These are phyloP conservation scores for Neospora caninum DNA, from an alignment of 169 alveolate species.

Conservation along the genomic window DNA sequence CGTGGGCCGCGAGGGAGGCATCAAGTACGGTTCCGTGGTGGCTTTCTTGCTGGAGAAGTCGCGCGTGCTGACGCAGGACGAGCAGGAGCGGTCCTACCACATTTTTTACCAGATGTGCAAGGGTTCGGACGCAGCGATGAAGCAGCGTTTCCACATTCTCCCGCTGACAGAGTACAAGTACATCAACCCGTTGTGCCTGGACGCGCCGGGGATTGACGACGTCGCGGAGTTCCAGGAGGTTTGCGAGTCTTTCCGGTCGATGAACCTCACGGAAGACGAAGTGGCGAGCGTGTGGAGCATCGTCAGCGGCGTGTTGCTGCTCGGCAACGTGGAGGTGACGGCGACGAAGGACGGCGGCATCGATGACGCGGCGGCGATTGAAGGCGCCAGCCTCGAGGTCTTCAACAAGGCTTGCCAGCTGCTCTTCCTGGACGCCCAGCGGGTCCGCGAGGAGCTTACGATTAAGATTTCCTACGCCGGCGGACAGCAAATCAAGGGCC, in stretches of 20 bases:
- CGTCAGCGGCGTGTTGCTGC: conserved; percentile 86
- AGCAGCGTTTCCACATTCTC: conserved; percentile 77
- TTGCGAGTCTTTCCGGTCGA: conserved; percentile 87
- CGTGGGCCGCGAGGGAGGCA: conserved; percentile 75
- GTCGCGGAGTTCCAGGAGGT: conserved; percentile 92
- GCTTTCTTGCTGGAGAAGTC: conserved; percentile 88
- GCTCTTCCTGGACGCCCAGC: conserved; percentile 81
- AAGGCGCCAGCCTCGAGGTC: conserved; percentile 72
- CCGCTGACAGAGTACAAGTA: conserved; percentile 80
- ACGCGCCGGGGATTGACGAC: conserved; percentile 94
- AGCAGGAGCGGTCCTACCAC: conserved; percentile 96
- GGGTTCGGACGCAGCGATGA: conserved; percentile 88
- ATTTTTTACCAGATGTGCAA: conserved; percentile 94
- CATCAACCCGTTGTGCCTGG: conserved; percentile 89
- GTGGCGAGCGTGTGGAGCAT: conserved; percentile 87
- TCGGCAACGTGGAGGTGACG: conserved; percentile 95
- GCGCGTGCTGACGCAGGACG: conserved; percentile 81
- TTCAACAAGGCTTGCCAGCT: conserved; percentile 85
- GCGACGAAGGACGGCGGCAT: conserved; percentile 86
- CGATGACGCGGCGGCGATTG: conserved; percentile 88
- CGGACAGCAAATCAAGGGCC: conserved; percentile 83
- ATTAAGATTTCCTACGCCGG: conserved; percentile 87
- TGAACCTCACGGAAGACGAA: conserved; percentile 89
- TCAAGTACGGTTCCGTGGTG: conserved; percentile 69
- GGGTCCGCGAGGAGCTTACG: conserved; percentile 80